These are phyloP conservation scores for Pleurotus eryngii DNA, from an alignment of 768 basidiomycete genomes.

Conservation along the genomic window DNA sequence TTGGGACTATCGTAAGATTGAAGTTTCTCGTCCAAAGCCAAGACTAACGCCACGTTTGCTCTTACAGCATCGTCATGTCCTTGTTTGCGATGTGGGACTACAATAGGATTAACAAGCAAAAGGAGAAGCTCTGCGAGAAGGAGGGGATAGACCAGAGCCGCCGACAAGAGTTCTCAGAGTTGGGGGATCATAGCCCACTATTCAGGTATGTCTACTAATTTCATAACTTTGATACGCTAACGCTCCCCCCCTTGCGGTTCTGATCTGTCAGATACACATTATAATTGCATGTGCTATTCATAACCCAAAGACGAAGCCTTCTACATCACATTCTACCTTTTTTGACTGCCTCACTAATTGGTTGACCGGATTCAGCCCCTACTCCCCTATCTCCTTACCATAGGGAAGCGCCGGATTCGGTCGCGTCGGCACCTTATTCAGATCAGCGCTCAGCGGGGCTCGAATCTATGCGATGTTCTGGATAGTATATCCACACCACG, in stretches of 20 bases:
- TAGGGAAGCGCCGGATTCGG: too few relatives aligned
- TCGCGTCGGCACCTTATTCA: too few relatives aligned
- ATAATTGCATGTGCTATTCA: background rate
- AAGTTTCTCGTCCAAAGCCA: too few relatives aligned
- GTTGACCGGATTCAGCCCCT: too few relatives aligned
- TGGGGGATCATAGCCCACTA: slow-evolving; percentile 55
- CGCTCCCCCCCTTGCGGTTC: background rate
- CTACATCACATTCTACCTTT: too few relatives aligned
- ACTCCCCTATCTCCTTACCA: too few relatives aligned
- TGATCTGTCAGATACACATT: background rate
- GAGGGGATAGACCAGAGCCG: slow-evolving; percentile 39
- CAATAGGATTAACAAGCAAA: slow-evolving; percentile 44
- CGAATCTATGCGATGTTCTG: too few relatives aligned
- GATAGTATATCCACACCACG: too few relatives aligned
- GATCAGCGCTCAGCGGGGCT: too few relatives aligned
- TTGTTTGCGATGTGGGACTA: slow-evolving; percentile 48
- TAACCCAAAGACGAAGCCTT: too few relatives aligned
- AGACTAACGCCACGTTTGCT: background rate
- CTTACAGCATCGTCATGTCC: slow-evolving; percentile 26
- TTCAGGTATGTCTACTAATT: slow-evolving; percentile 37
- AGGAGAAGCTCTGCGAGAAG: slow-evolving; percentile 39
- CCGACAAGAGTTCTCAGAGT: slow-evolving; percentile 38
- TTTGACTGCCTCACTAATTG: too few relatives aligned
- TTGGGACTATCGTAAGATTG: slow-evolving; percentile 26
- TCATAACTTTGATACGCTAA: background rate